Evolutionary conservation across 2,329 filamentous ascomycete species (phyloP).

Genomic region (Biscogniauxia mediterranea): DNA sequence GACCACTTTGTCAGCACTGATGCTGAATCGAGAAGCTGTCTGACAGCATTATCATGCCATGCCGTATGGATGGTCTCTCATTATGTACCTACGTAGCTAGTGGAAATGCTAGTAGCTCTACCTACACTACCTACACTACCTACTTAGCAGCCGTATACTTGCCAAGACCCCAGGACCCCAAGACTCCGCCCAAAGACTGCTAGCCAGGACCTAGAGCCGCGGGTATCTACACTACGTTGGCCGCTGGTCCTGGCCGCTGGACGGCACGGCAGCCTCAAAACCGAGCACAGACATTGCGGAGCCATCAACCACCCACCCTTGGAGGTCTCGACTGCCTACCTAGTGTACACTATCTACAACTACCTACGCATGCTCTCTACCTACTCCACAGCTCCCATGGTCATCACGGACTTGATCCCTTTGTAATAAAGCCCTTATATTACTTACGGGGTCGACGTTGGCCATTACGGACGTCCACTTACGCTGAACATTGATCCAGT

Average conservation of each 20-base stretch:
- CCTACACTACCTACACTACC: no score
- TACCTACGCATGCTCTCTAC: no score
- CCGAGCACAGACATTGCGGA: slow-evolving; percentile 14
- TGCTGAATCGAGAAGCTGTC: slow-evolving; percentile 7
- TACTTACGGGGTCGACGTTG: background rate
- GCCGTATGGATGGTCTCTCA: background rate
- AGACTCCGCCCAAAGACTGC: background rate
- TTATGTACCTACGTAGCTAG: background rate
- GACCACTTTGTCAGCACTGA: slow-evolving; percentile 20
- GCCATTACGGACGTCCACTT: background rate
- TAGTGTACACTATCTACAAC: no score
- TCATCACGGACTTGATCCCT: background rate
- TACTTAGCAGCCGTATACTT: background rate
- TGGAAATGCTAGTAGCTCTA: no score
- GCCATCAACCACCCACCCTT: slow-evolving; percentile 1
- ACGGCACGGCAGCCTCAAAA: slow-evolving; percentile 20
- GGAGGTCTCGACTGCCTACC: background rate
- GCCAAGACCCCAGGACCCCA: background rate
- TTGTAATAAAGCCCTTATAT: background rate
- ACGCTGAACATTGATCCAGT: slow-evolving; percentile 1
- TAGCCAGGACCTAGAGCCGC: background rate
- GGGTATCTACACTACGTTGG: slow-evolving; percentile 11
- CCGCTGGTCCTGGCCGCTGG: background rate
- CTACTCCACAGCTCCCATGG: background rate
- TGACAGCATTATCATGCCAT: background rate